A percentile compares a stretch with the other conserved stretches of the same genome.
Evolutionary conservation across 2,329 filamentous ascomycete species (phyloP).

Genomic region (Hirsutella thompsonii): DNA sequence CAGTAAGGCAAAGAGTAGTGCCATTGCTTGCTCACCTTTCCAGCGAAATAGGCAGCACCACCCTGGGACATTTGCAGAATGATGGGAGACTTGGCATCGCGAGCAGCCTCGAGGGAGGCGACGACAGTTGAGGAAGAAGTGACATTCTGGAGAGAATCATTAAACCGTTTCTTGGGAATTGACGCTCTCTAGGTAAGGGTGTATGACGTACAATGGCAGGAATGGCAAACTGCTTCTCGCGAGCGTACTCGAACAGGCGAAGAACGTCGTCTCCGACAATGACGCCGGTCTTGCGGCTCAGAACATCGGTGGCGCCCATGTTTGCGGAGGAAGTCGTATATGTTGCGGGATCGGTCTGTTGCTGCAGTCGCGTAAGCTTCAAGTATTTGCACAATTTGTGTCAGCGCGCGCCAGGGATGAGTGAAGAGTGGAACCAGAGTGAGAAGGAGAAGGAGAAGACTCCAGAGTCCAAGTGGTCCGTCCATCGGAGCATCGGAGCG

Average conservation of each 20-base stretch:
- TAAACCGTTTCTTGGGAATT: background rate
- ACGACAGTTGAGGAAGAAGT: constrained; percentile 75
- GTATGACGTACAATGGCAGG: constrained; percentile 49
- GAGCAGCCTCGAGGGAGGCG: constrained; percentile 83
- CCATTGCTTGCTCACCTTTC: constrained; percentile 44
- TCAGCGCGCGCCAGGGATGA: too few species aligned
- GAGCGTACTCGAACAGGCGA: constrained; percentile 76
- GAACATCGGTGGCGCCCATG: constrained; percentile 26
- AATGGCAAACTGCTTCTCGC: constrained; percentile 79
- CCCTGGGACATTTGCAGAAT: constrained; percentile 91
- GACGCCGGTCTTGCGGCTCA: constrained; percentile 40
- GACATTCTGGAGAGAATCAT: constrained; percentile 61
- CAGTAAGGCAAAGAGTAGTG: too few species aligned
- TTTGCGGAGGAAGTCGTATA: constrained; percentile 10
- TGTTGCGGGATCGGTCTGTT: background rate
- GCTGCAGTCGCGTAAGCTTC: constrained; percentile 4
- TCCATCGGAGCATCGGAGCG: too few species aligned
- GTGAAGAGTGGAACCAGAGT: background rate
- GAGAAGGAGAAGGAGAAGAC: background rate
- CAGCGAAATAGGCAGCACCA: constrained; percentile 84
- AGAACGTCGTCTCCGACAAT: constrained; percentile 42
- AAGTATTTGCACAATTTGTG: too few species aligned
- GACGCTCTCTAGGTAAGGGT: background rate
- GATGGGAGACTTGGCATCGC: constrained; percentile 81
- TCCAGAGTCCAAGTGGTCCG: too few species aligned